These are phyloP conservation scores for Pisolithus thermaeus DNA, from an alignment of 1,284 basidiomycete species.

Conservation along the genomic window DNA sequence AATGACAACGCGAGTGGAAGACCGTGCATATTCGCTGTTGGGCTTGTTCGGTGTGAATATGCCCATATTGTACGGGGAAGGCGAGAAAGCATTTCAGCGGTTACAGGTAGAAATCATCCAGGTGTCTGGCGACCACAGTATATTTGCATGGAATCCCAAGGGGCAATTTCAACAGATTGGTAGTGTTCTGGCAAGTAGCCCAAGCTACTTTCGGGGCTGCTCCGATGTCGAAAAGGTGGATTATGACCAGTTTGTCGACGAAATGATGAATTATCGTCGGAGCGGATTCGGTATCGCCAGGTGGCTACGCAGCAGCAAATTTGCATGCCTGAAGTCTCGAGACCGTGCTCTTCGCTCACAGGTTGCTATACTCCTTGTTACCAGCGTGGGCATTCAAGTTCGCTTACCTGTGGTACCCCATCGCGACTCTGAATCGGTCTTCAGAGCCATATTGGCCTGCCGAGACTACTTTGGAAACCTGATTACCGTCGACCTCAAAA, in stretches of 20 bases:
- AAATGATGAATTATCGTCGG: neutral
- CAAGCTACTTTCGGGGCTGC: neutral
- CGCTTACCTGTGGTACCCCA: neutral
- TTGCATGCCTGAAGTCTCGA: too few species aligned
- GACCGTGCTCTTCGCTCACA: too few species aligned
- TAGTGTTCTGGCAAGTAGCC: neutral
- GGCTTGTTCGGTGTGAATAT: neutral
- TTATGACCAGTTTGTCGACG: neutral
- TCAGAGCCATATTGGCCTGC: neutral
- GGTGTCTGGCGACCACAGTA: neutral
- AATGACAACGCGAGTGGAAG: neutral
- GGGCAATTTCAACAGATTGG: neutral
- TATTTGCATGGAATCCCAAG: neutral
- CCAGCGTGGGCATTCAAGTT: neutral
- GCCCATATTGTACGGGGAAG: slow-evolving; percentile 2
- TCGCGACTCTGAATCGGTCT: neutral
- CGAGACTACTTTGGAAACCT: neutral
- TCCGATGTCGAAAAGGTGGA: neutral
- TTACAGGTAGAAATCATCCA: neutral
- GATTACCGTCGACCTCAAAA: neutral
- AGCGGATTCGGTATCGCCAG: neutral
- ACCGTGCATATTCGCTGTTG: slow-evolving; percentile 1
- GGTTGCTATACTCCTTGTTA: too few species aligned
- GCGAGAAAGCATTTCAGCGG: neutral
- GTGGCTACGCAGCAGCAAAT: too few species aligned